Base-by-base conservation (phyloP, 805 yeast genomes). In the Teunomyces funiuensis region DNA sequence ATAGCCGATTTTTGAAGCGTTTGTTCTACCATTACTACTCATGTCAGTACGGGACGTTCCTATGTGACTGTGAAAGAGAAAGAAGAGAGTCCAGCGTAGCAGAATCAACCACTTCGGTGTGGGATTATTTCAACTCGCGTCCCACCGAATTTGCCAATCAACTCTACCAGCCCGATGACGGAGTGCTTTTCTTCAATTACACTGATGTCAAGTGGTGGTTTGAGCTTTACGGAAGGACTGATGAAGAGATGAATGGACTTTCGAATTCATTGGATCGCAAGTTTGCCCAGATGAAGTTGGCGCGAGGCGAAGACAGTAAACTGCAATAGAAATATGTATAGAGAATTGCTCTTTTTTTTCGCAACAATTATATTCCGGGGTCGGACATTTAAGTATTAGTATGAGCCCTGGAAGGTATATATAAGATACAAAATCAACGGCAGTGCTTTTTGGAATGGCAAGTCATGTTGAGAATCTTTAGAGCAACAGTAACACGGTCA, bases 1-100 rank as follows among this genome's bases (percentile, higher is more conserved):
- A 90, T 55, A 96, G 90, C 59, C 66, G 97, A 39, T 88, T 93
- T 53, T 60, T 93, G 48, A 77, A 96, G 50, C 67, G 98, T 38
- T 67, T 93, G 42, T 73, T 88, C 15, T 93, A 93, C 58, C 98
- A 93, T 60, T 66, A 85, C 37, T 88, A 89, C 56, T 87, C 97
- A 1, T 89, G 98, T 53, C 98, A 93, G 60, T 93, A 89, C 62
- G 98, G 98, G 3, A 82, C 96, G 1, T 93, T 93, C 53, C 60
- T 93, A 40, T 81, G 78, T 50, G 84, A 93, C 55, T 74, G 77
- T 33, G 97, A 93, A 56, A 60, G 63, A 37, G 95, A 88, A 44
- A 53, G 65, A 6, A 65, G 63, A n/a, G 47, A 54, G 16, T 62
- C 69, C 19, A 58, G 71, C 8, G 61, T 79, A 2, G 58, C 53